phyloP scores from a whole-genome alignment of 768 basidiomycete species.

The Mycena belliarum region DNA sequence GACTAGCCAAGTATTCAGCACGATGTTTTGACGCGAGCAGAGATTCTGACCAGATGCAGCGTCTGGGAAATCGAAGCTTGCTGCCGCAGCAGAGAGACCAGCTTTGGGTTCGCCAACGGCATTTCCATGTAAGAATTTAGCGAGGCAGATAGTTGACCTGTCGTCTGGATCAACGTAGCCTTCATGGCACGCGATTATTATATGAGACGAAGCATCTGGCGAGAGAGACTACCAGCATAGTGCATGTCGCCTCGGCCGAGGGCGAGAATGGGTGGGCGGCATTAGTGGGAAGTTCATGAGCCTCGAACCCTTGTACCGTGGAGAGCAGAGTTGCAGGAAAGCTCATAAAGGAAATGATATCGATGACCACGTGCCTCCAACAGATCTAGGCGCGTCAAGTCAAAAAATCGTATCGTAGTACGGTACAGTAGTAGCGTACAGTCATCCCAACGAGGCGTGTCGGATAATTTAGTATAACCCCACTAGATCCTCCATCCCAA shows the following conservation, averaged over 20 bases:
- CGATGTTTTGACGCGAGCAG: slow-evolving; percentile 14
- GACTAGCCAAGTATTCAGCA: slow-evolving; percentile 40
- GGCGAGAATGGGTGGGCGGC: slow-evolving; percentile 47
- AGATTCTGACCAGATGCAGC: slow-evolving; percentile 49
- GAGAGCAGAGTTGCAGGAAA: slow-evolving; percentile 41
- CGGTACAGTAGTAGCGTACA: too few species aligned
- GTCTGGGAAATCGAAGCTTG: slow-evolving; percentile 54
- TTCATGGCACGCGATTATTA: neutral
- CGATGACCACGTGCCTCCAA: too few species aligned
- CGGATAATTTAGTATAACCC: neutral
- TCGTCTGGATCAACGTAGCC: slow-evolving; percentile 50
- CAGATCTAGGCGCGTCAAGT: too few species aligned
- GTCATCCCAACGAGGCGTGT: too few species aligned
- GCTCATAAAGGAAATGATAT: neutral
- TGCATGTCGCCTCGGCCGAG: slow-evolving; percentile 41
- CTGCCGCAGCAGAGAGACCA: slow-evolving; percentile 69
- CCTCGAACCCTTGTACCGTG: slow-evolving; percentile 42
- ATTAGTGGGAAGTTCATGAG: slow-evolving; percentile 36
- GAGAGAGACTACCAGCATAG: slow-evolving; percentile 33
- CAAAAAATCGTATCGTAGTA: too few species aligned
- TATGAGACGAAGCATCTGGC: neutral
- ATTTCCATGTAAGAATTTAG: slow-evolving; percentile 51
- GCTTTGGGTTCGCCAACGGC: slow-evolving; percentile 61
- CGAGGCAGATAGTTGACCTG: slow-evolving; percentile 55
- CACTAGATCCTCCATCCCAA: neutral